Evolutionary conservation across 768 basidiomycete species (phyloP).

Genomic region (Amanita muscaria): DNA sequence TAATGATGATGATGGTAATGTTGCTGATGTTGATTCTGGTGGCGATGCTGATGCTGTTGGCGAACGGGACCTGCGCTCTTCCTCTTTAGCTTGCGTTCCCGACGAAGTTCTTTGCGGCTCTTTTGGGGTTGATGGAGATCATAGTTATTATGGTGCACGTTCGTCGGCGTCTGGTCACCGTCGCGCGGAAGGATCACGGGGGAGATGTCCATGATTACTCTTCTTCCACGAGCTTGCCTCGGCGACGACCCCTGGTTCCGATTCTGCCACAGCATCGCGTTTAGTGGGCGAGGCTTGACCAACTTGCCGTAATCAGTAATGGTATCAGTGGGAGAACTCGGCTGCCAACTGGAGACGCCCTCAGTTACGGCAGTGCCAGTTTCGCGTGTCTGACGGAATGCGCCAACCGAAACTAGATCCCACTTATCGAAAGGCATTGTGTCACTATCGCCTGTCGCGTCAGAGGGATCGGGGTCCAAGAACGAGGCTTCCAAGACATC

Average conservation of each 20-base stretch:
- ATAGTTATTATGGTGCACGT: constrained; percentile 15
- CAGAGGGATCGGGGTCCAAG: constrained; percentile 45
- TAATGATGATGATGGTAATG: constrained; percentile 50
- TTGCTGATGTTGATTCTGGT: constrained; percentile 22
- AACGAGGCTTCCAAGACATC: constrained; percentile 74
- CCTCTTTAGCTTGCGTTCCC: constrained; percentile 62
- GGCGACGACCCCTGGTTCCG: not conserved
- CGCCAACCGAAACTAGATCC: constrained; percentile 66
- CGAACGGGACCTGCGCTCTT: constrained; percentile 32
- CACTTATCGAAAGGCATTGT: constrained; percentile 52
- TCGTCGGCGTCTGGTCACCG: constrained; percentile 47
- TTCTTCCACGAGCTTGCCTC: constrained; percentile 9
- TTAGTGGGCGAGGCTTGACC: constrained; percentile 48
- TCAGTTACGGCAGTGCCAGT: constrained; percentile 15
- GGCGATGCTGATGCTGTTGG: constrained; percentile 22
- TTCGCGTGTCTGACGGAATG: constrained; percentile 59
- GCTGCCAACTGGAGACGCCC: constrained; percentile 24
- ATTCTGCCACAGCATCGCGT: constrained; percentile 45
- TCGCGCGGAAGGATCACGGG: constrained; percentile 45
- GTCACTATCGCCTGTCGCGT: constrained; percentile 25
- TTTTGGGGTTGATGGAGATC: constrained; percentile 37
- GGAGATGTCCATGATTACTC: constrained; percentile 32
- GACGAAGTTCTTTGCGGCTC: constrained; percentile 52
- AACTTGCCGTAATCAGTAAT: constrained; percentile 38
- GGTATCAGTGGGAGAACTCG: constrained; percentile 21